phyloP scores from a whole-genome alignment of 2,329 filamentous ascomycete species.

The Penicillium digitatum region DNA sequence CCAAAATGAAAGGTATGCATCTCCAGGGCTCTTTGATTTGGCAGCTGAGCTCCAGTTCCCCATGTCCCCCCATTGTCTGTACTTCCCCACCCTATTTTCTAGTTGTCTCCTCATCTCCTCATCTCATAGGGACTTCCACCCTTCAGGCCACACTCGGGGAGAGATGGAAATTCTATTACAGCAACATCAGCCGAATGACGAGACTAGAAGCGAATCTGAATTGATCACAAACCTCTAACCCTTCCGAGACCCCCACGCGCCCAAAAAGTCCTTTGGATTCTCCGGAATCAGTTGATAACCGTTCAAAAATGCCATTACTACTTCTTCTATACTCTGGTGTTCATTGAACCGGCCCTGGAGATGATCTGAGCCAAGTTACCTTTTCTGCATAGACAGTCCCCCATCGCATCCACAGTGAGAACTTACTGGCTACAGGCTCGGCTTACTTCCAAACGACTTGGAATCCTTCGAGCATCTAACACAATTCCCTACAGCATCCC shows the following conservation, averaged over 20 bases:
- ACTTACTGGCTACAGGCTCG: slow-evolving; percentile 30
- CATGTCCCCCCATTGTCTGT: neutral
- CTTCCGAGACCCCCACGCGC: too few species aligned
- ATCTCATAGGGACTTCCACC: neutral
- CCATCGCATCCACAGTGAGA: slow-evolving; percentile 35
- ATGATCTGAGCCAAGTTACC: slow-evolving; percentile 8
- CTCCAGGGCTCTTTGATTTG: too few species aligned
- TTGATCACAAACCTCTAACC: neutral
- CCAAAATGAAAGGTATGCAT: too few species aligned
- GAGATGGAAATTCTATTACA: neutral
- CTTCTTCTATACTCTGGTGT: slow-evolving; percentile 36
- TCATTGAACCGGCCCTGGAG: slow-evolving; percentile 33
- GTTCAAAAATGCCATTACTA: slow-evolving; percentile 14
- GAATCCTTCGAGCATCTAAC: slow-evolving; percentile 7
- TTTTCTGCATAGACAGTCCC: slow-evolving; percentile 21
- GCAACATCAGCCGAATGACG: neutral
- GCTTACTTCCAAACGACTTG: slow-evolving; percentile 40
- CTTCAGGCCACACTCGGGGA: neutral
- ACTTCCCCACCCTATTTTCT: neutral
- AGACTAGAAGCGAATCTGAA: neutral
- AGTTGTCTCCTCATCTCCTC: neutral
- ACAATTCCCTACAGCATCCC: neutral
- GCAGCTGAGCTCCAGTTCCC: neutral
- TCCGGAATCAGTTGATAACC: neutral
- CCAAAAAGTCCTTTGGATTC: neutral